phyloP scores from a whole-genome alignment of 768 basidiomycete species.

The Termitomyces sp. region DNA sequence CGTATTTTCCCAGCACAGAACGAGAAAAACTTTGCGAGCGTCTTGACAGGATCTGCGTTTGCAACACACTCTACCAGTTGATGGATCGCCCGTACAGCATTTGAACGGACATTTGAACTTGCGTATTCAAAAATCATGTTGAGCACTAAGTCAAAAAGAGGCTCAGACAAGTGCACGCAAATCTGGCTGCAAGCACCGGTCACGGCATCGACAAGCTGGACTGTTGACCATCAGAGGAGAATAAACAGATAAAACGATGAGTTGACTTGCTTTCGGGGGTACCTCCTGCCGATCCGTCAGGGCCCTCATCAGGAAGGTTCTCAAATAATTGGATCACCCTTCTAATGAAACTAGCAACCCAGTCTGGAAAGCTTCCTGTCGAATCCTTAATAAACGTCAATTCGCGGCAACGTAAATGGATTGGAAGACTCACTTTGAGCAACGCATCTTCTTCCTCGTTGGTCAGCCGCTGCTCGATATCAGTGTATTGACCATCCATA shows the following conservation, averaged over 20 bases:
- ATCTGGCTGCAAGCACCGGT: conserved; percentile 73
- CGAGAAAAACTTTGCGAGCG: conserved; percentile 71
- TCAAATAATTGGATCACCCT: conserved; percentile 76
- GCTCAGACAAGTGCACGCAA: conserved; percentile 67
- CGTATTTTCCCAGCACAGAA: conserved; percentile 67
- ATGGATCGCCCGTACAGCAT: conserved; percentile 83
- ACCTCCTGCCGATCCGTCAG: conserved; percentile 54
- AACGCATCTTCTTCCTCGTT: conserved; percentile 67
- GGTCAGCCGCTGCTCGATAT: conserved; percentile 37
- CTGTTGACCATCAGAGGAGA: conserved; percentile 25
- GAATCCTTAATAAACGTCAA: conserved; percentile 36
- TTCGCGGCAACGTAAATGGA: not conserved
- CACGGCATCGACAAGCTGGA: conserved; percentile 73
- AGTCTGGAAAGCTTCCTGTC: conserved; percentile 72
- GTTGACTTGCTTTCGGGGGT: conserved; percentile 50
- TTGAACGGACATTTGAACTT: conserved; percentile 73
- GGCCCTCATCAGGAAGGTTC: conserved; percentile 81
- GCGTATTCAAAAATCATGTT: conserved; percentile 83
- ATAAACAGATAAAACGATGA: not conserved
- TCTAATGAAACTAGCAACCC: conserved; percentile 78
- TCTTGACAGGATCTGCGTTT: conserved; percentile 72
- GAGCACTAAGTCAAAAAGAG: conserved; percentile 72
- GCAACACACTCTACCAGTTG: conserved; percentile 83
- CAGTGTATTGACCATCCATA: conserved; percentile 28
- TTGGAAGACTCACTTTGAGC: conserved; percentile 34